phyloP scores from a whole-genome alignment of 768 basidiomycete genomes.

The Amanita rubescens region DNA sequence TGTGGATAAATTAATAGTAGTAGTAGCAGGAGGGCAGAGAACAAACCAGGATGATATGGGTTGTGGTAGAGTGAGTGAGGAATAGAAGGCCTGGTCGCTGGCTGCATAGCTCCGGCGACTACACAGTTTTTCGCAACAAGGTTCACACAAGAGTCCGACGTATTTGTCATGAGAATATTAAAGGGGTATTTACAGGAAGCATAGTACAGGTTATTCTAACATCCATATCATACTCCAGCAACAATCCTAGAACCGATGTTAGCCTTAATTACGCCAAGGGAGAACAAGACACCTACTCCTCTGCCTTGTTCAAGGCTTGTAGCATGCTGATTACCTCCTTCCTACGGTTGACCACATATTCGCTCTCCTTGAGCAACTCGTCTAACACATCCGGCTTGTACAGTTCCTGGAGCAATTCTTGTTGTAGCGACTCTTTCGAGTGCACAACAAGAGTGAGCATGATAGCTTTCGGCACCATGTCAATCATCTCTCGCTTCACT shows the following conservation, averaged over 20 bases:
- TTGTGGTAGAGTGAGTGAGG: conserved; percentile 26
- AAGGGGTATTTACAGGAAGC: conserved; percentile 3
- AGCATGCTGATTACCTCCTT: conserved; percentile 96
- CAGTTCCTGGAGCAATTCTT: conserved; percentile 88
- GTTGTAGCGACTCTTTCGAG: conserved; percentile 92
- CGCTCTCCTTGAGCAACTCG: conserved; percentile 91
- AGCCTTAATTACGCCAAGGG: conserved; percentile 8
- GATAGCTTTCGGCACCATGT: conserved; percentile 98
- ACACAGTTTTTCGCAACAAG: conserved; percentile 69
- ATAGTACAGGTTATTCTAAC: background rate
- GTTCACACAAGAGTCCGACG: conserved; percentile 40
- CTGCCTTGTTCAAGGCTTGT: conserved; percentile 90
- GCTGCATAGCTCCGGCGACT: conserved; percentile 47
- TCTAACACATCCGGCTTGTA: conserved; percentile 97
- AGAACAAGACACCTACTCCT: conserved; percentile 60
- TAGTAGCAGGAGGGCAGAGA: conserved; percentile 7
- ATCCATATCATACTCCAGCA: conserved; percentile 20
- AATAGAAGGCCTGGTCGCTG: conserved; percentile 31
- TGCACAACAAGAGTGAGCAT: conserved; percentile 84
- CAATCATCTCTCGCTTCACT: conserved; percentile 98
- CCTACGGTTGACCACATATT: conserved; percentile 80
- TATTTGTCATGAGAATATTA: background rate
- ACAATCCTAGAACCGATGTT: conserved; percentile 22
- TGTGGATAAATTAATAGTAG: conserved; percentile 15
- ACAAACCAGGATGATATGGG: conserved; percentile 25